phyloP scores from a whole-genome alignment of 1,284 basidiomycete species.

The Trametes sp. region DNA sequence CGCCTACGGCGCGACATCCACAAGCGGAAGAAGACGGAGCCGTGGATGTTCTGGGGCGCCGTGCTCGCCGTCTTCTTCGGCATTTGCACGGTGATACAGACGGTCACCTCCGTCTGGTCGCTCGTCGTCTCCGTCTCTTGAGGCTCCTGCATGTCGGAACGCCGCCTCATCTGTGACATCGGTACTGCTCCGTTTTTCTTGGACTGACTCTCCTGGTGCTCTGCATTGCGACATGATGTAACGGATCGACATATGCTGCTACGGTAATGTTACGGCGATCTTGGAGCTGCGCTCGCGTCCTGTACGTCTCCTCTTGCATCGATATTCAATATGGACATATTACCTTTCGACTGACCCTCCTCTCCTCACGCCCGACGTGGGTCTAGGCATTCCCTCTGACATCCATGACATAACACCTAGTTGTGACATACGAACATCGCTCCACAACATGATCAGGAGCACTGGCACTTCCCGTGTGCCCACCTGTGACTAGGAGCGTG shows the following conservation, averaged over 20 bases:
- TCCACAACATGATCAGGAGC: neutral
- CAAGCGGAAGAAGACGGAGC: constrained; percentile 25
- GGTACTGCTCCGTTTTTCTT: neutral
- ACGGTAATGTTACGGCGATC: neutral
- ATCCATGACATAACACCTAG: neutral
- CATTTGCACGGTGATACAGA: constrained; percentile 29
- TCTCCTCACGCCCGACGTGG: neutral
- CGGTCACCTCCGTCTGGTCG: constrained; percentile 26
- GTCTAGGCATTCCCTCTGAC: neutral
- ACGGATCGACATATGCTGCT: neutral
- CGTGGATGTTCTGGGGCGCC: constrained; percentile 30
- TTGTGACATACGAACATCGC: neutral
- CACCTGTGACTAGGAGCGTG: neutral
- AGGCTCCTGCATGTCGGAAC: neutral
- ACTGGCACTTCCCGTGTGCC: neutral
- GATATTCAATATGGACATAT: neutral
- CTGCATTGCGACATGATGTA: neutral
- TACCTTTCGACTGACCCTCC: neutral
- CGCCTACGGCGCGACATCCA: constrained; percentile 26
- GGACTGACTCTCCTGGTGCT: neutral
- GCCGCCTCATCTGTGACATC: neutral
- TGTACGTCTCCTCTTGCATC: neutral
- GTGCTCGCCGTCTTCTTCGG: constrained; percentile 29
- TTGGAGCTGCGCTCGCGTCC: neutral
- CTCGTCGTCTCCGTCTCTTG: constrained; percentile 10